Evolutionary conservation across 2,329 filamentous ascomycete genomes (phyloP).

Genomic region (Xylariales sp.): DNA sequence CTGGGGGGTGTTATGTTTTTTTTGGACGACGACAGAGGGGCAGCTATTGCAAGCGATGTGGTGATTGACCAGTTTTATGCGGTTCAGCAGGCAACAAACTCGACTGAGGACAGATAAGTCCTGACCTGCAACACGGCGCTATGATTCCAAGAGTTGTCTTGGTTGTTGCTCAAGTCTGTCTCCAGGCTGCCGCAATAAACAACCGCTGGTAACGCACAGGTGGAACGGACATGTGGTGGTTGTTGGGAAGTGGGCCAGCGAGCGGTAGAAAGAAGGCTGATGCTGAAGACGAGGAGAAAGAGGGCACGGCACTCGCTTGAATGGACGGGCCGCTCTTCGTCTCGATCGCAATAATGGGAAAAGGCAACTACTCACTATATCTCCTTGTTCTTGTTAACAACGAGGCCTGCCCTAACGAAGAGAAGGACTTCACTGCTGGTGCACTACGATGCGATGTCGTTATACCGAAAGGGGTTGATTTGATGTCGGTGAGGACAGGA

Average conservation of each 20-base stretch:
- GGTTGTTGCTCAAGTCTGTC: conserved; percentile 2
- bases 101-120: conserved; percentile 11
- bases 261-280: conserved; percentile 1
- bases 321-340: too few species aligned
- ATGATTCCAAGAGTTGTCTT: conserved; percentile 8
- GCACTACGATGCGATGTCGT: conserved; percentile 19
- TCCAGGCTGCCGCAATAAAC: conserved; percentile 10
- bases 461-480: conserved; percentile 24
- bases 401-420: conserved; percentile 32
- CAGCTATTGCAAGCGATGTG: not conserved
- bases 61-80: not conserved
- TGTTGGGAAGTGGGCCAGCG: too few species aligned
- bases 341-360: not conserved
- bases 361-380: conserved; percentile 23
- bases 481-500: conserved; percentile 28
- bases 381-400: conserved; percentile 17
- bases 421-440: conserved; percentile 23
- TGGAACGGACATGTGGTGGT: too few species aligned
- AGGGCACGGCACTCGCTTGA: not conserved
- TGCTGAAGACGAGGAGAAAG: not conserved
- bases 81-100: conserved; percentile 2
- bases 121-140: conserved; percentile 7
- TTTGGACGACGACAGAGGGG: too few species aligned
- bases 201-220: not conserved
- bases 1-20: not conserved